Evolutionary conservation across 2,329 filamentous ascomycete genomes (phyloP), one percentile per base, ranked within the genome.

Genomic region (Botrytis sinoallii): DNA sequence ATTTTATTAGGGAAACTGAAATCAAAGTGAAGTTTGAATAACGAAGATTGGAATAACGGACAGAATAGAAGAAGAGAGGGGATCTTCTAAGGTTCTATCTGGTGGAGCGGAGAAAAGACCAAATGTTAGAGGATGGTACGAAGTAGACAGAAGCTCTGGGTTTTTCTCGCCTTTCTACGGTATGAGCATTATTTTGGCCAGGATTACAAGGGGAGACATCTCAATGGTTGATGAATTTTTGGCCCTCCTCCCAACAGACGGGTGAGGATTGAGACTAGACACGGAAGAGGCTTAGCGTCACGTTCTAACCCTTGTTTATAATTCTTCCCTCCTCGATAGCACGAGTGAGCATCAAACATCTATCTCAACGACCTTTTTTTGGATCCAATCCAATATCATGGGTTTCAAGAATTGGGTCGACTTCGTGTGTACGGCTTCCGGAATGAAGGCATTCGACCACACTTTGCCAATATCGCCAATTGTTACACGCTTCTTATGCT

Each of bases 151-250:
- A 32, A 57, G 52, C 52, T 57, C 18, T 57, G 22, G 42, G 60
- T 61, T 71, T 71, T 71, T 66, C 46, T 48, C 20, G 63, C 63
- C 3, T 40, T 52, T 12, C 20, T 38, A 52, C 29, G 29, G 44
- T 35, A 66, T 35, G 44, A 52, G 44, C 44, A 57, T 42, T 57
- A 57, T 29, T 68, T 68, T 48, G 25, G 44, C 70, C 60, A 38
- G 70, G 60, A 72, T 72, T 55, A 72, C 70, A 57, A 67, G 70
- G 46, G 38, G 35, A 67, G 38, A 25, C 44, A 38, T 46, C 48
- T 68, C 71, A 72, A 72, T 68, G 71, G 71, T 68, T 72, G 71
- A 72, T 42, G 29, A 46, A 48, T 61, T 69, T 72, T 72, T 68
- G 63, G 63, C 35, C 40, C 35, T 67, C 70, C 70, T 72, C 71